Evolutionary conservation across 2,329 filamentous ascomycete species (phyloP), one percentile per base, ranked within the genome.

Genomic region (Pseudogymnoascus sp.): DNA sequence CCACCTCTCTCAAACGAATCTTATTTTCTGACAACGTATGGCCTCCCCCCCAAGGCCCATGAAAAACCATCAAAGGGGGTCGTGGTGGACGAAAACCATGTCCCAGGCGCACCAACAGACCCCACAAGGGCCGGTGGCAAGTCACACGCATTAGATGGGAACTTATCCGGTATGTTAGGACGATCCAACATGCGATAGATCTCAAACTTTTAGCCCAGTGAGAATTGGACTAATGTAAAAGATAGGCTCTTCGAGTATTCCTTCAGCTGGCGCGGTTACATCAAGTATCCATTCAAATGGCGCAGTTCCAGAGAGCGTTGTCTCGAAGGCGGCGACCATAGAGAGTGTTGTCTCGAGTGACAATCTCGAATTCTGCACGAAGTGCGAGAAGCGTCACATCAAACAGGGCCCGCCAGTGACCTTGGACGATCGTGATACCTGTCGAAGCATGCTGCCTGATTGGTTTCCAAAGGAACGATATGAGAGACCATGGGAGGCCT

Each of bases 311-410:
- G 57, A 21, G 17, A 62, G 65, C 21, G 64, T 64, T 28, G 62
- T 65, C 36, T 62, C 23, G 11, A 60, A 60, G 63, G 60, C 65
- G n/a, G 35, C 66, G n/a, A 11, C 35, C 21, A 59, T 65, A 36
- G 17, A 44, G 9, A 33, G 61, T 44, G 62, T 33, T 44, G 61
- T 36, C 50, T 21, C 26, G 28, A 57, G 11, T 4, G 63, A 59
- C 19, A 26, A 62, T 1, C 64, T 68, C 7, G 65, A 66, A 40
- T 67, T 64, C 53, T 73, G 71, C 66, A 67, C 60, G 8, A 64
- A 64, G 31, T 73, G 71, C 62, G 63, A 67, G 13, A 62, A 67
- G 26, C 42, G 36, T 13, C 72, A 74, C 36, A 72, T 73, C 26
- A 64, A 65, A 31, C 65, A 64, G 7, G 71, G 69, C n/a, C 28